Evolutionary conservation across 2,329 filamentous ascomycete species (phyloP).

Genomic region (Didymella lethalis): DNA sequence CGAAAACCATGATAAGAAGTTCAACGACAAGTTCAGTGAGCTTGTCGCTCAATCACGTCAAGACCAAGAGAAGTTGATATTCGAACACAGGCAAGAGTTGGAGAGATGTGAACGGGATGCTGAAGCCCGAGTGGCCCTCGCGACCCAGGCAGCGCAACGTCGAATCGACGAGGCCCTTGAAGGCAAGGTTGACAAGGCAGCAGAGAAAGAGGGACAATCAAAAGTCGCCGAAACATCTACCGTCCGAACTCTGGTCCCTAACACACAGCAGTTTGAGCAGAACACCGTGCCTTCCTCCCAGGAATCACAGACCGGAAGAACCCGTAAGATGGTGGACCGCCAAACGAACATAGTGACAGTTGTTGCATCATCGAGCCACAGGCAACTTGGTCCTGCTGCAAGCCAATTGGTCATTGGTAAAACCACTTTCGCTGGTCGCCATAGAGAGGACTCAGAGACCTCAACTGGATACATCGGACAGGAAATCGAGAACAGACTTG

Average conservation of each 20-base stretch:
- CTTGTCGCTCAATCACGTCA: constrained; percentile 7
- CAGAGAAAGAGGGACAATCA: background rate
- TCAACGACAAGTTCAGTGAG: constrained; percentile 14
- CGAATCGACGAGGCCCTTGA: background rate
- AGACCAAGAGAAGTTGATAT: background rate
- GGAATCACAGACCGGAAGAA: constrained; percentile 4
- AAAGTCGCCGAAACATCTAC: no score
- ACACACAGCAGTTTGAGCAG: constrained; percentile 3
- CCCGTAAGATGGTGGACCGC: constrained; percentile 34
- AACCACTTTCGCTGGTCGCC: background rate
- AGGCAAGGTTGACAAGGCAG: background rate
- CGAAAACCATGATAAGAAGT: constrained; percentile 23
- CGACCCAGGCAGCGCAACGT: background rate
- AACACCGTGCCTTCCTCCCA: background rate
- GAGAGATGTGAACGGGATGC: background rate
- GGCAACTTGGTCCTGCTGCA: background rate
- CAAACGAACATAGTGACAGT: constrained; percentile 25
- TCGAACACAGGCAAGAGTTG: background rate
- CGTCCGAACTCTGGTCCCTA: background rate
- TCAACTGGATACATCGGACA: constrained; percentile 6
- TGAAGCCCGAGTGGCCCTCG: background rate
- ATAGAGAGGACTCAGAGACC: background rate
- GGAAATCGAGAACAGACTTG: constrained; percentile 18
- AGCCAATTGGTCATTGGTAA: background rate
- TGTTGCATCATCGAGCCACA: background rate